Evolutionary conservation across 2,329 filamentous ascomycete genomes (phyloP).

Genomic region (Cercospora sp.): DNA sequence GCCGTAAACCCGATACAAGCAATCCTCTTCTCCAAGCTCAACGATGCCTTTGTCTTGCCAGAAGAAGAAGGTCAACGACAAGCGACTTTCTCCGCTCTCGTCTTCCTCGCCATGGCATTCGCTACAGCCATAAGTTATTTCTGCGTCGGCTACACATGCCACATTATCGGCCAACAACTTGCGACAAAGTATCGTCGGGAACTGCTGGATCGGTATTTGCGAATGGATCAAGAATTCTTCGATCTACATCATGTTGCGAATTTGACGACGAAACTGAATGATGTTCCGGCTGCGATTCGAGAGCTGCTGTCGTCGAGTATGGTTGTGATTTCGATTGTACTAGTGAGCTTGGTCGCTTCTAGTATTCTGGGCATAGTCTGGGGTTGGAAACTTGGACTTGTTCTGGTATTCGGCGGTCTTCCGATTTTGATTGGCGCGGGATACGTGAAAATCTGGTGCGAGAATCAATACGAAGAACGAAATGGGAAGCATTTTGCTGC

Average conservation of each 20-base stretch:
- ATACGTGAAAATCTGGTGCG: not conserved
- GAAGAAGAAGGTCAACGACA: conserved; percentile 40
- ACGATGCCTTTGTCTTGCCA: conserved; percentile 48
- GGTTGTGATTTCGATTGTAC: not conserved
- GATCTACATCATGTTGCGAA: conserved; percentile 57
- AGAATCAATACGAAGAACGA: not conserved
- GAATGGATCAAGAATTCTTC: conserved; percentile 84
- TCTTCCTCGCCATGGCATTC: conserved; percentile 57
- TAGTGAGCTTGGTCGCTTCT: not conserved
- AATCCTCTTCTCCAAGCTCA: conserved; percentile 51
- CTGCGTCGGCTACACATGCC: conserved; percentile 41
- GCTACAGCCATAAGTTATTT: conserved; percentile 49
- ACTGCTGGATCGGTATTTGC: not conserved
- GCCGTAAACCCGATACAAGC: conserved; percentile 50
- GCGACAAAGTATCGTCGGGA: conserved; percentile 33
- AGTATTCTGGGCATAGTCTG: not conserved
- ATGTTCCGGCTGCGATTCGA: not conserved
- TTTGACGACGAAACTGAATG: conserved; percentile 55
- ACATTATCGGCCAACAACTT: conserved; percentile 19
- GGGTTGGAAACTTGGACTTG: not conserved
- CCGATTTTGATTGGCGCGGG: not conserved
- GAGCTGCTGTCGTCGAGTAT: not conserved
- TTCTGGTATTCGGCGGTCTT: not conserved
- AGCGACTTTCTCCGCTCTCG: conserved; percentile 55
- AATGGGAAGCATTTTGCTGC: not conserved